phyloP scores from a whole-genome alignment of 345 rosid species.

The Eucalyptus polyanthemos region DNA sequence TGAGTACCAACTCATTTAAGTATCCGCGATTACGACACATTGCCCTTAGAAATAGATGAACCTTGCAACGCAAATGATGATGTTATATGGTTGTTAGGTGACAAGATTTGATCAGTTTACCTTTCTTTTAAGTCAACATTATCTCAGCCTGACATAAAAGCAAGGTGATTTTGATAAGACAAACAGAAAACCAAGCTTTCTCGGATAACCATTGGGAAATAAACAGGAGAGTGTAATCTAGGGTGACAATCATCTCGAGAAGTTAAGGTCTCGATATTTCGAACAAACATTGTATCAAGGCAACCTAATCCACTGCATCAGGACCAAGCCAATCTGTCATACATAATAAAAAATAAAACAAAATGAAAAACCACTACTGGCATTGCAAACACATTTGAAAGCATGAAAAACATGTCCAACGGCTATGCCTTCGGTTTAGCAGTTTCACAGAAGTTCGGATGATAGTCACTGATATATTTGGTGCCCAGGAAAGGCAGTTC shows the following conservation, averaged over 20 bases:
- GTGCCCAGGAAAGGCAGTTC: neutral
- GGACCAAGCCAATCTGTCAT: neutral
- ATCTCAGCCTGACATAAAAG: neutral
- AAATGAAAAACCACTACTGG: neutral
- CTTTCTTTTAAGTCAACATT: neutral
- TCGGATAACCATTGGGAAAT: neutral
- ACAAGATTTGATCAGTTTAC: neutral
- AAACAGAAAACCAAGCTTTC: neutral
- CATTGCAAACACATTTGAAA: neutral
- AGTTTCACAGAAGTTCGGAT: neutral
- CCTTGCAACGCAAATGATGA: neutral
- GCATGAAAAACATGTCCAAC: neutral
- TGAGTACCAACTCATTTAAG: neutral
- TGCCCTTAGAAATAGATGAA: neutral
- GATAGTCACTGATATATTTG: neutral
- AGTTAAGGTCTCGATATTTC: neutral
- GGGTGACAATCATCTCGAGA: neutral
- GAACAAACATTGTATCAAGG: neutral
- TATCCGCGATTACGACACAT: neutral
- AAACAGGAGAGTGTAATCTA: neutral
- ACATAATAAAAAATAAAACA: neutral
- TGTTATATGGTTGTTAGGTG: neutral
- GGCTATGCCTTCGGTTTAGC: neutral
- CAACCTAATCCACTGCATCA: neutral
- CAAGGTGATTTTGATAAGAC: neutral